Percentiles rank a stretch among this genome's conserved stretches.
phyloP scores from a whole-genome alignment of 805 yeast genomes.

The Limtongozyma cylindracea region DNA sequence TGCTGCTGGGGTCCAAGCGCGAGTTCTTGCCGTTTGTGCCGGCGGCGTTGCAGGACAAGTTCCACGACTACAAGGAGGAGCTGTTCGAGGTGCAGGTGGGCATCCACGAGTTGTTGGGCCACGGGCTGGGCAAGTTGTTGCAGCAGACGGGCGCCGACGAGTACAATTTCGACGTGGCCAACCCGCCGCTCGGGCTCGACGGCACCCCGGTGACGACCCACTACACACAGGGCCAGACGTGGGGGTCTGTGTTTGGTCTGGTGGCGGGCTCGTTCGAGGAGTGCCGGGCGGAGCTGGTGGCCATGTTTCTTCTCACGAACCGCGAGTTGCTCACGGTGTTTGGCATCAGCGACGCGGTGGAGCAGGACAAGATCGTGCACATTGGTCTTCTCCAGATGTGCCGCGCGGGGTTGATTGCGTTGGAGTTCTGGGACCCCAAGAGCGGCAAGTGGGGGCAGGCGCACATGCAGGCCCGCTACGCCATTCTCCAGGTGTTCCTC shows the following conservation, averaged over 20 bases:
- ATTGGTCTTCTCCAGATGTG: slow-evolving; percentile 65
- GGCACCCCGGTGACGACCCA: slow-evolving; percentile 43
- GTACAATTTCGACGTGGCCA: slow-evolving; percentile 44
- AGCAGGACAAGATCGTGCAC: slow-evolving; percentile 36
- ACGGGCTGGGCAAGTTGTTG: slow-evolving; percentile 71
- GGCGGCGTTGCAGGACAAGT: slow-evolving; percentile 24
- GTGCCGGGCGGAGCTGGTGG: slow-evolving; percentile 82
- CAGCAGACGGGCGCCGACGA: slow-evolving; percentile 25
- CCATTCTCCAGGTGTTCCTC: slow-evolving; percentile 53
- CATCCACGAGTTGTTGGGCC: slow-evolving; percentile 76
- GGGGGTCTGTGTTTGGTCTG: slow-evolving; percentile 73
- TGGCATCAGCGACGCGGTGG: slow-evolving; percentile 30
- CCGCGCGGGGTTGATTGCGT: slow-evolving; percentile 61
- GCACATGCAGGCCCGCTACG: slow-evolving; percentile 82
- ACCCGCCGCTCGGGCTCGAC: slow-evolving; percentile 35
- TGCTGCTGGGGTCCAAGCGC: slow-evolving; percentile 37
- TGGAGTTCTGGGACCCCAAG: slow-evolving; percentile 73
- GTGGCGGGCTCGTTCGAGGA: slow-evolving; percentile 78
- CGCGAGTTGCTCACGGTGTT: slow-evolving; percentile 44
- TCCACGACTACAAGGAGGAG: slow-evolving; percentile 47
- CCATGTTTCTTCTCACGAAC: slow-evolving; percentile 54
- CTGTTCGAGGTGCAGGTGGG: slow-evolving; percentile 90
- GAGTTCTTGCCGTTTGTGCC: slow-evolving; percentile 43
- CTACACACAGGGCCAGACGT: slow-evolving; percentile 65
- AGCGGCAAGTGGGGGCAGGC: slow-evolving; percentile 83